Base-by-base conservation (phyloP, 495 filamentous ascomycete species). In the Hypoxylon cercidicola region DNA sequence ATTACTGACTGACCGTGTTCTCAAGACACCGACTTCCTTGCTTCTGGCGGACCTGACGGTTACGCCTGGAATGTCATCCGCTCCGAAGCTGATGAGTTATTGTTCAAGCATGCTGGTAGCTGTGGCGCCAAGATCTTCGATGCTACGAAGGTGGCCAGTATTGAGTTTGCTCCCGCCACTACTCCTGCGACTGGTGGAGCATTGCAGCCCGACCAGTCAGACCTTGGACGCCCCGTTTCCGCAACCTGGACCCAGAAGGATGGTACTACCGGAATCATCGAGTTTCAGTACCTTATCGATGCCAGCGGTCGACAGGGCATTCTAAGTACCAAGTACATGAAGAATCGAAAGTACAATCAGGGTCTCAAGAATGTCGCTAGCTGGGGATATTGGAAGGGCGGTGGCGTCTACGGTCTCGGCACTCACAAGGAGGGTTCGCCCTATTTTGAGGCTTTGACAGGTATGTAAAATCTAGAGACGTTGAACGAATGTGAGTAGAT, bases 21-120 rank as follows among this genome's bases (percentile, higher is more conserved):
- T 11, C 4, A 55, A 77, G 79, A 76, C 52, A 86, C 83, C 16
- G 77, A 86, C 56, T 86, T 84, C 60, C 2, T 80, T 10, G 79
- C 78, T 4, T 70, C 73, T 8, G 70, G 71, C 16, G 83, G 84
- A 4, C 74, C 75, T 21, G 63, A 75, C 3, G 71, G 66, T 25
- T 78, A 82, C 44, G 55, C 81, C 0, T 87, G 81, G 79, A 87
- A 85, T 48, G 78, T 85, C 0, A 67, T 84, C 30, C 82, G 84
- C 2, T 81, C 84, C 35, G 82, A 85, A 55, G 58, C 77, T 12
- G 83, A 87, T 50, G 64, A 85, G 7, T 20, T 85, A 6, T 74
- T 85, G 7, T 84, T 87, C 62, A 55, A 73, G 16, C 82, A 87
- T 60, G 84, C 83, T 5, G 74, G 48, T 0, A 62, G 76, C 37